Conservation (phyloP, 768 basidiomycete genomes). For the Dentipellis fragilis region DNA sequence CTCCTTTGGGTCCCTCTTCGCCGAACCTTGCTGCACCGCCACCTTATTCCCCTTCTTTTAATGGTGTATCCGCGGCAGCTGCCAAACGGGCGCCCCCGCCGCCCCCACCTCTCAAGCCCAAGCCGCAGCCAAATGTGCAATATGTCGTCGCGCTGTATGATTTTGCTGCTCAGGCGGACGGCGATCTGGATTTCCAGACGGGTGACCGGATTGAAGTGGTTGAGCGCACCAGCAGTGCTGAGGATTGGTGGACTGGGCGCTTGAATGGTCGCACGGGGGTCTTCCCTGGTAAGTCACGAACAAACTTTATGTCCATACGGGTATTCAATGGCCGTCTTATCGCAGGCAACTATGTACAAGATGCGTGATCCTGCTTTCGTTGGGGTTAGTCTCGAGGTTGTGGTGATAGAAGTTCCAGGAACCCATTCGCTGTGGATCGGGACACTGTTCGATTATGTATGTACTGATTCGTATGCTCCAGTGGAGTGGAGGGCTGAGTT, state of each 20-base stretch:
- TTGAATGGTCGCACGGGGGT: conserved; percentile 77
- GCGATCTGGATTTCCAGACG: conserved; percentile 81
- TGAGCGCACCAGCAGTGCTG: conserved; percentile 66
- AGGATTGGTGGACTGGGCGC: conserved; percentile 98
- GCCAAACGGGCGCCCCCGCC: conserved; percentile 81
- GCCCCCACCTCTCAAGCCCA: conserved; percentile 85
- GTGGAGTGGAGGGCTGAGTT: conserved; percentile 14
- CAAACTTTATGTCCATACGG: not conserved
- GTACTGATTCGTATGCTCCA: conserved; percentile 20
- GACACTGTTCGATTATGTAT: too few relatives aligned
- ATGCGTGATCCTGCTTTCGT: conserved; percentile 22
- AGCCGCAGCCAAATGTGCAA: conserved; percentile 62
- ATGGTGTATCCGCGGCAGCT: conserved; percentile 26
- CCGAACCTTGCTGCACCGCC: conserved; percentile 26
- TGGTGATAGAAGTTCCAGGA: too few relatives aligned
- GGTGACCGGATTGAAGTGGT: conserved; percentile 90
- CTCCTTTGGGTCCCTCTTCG: not conserved
- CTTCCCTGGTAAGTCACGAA: conserved; percentile 61
- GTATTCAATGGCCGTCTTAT: not conserved
- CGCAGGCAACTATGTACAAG: conserved; percentile 62
- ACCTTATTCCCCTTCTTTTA: conserved; percentile 22
- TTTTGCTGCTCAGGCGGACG: conserved; percentile 88
- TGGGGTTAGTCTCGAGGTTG: not conserved
- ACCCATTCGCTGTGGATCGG: too few relatives aligned
- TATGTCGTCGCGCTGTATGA: conserved; percentile 94